Evolutionary conservation across 352 stramenopile species (phyloP).

Genomic region (Hyaloperonospora arabidopsidis): DNA sequence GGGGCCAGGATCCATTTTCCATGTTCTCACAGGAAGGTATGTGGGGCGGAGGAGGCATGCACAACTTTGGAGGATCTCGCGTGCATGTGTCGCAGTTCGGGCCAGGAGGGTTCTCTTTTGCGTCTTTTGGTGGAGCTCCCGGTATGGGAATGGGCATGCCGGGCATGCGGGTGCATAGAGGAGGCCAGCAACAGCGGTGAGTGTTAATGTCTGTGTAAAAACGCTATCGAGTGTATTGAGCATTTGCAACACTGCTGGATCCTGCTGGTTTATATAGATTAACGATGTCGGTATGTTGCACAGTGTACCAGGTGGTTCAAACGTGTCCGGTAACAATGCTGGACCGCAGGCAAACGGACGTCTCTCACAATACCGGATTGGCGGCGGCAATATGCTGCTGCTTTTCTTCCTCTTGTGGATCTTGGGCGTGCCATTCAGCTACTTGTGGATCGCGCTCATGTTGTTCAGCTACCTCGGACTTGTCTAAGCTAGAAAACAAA

Average conservation of each 20-base stretch:
- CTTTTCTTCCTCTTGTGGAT: slow-evolving; percentile 74
- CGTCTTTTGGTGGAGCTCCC: slow-evolving; percentile 53
- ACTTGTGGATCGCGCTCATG: slow-evolving; percentile 76
- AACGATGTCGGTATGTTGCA: slow-evolving; percentile 1
- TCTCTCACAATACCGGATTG: slow-evolving; percentile 51
- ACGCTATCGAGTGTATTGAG: neutral
- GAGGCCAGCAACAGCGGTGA: slow-evolving; percentile 47
- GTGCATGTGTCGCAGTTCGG: slow-evolving; percentile 77
- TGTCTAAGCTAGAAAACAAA: slow-evolving; percentile 26
- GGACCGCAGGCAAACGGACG: slow-evolving; percentile 28
- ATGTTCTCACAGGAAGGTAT: slow-evolving; percentile 80
- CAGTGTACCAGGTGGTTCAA: slow-evolving; percentile 26
- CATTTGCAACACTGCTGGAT: neutral
- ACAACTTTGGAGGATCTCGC: slow-evolving; percentile 42
- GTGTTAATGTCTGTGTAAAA: neutral
- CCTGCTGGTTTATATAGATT: slow-evolving; percentile 1
- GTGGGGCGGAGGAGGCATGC: slow-evolving; percentile 38
- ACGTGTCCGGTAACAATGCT: slow-evolving; percentile 22
- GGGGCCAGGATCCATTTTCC: slow-evolving; percentile 72
- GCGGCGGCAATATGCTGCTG: slow-evolving; percentile 62
- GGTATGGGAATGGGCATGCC: slow-evolving; percentile 51
- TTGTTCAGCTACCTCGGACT: slow-evolving; percentile 66
- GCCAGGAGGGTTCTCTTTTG: slow-evolving; percentile 61
- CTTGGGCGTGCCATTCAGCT: slow-evolving; percentile 72
- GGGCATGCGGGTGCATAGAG: slow-evolving; percentile 40